Evolutionary conservation across 768 basidiomycete genomes (phyloP).

Genomic region (Ramaria sp.): DNA sequence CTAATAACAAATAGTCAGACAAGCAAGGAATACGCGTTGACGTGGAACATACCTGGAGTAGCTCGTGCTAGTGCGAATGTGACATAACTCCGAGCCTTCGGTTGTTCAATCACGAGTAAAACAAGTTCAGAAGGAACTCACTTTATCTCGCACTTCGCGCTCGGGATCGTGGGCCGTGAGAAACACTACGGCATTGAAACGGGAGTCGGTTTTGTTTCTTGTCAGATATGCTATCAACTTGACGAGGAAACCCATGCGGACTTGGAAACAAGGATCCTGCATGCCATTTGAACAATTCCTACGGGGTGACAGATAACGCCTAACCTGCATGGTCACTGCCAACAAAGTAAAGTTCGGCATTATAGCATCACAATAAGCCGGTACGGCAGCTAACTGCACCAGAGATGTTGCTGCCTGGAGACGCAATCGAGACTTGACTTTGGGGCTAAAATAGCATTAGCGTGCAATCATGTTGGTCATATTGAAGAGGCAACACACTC

Average conservation of each 20-base stretch:
- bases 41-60: slow-evolving; percentile 10
- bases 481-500: slow-evolving; percentile 28
- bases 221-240: slow-evolving; percentile 64
- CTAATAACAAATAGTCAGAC: slow-evolving; percentile 21
- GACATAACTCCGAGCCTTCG: slow-evolving; percentile 14
- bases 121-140: slow-evolving; percentile 20
- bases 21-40: not conserved
- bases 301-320: slow-evolving; percentile 13
- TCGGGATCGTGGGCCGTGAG: slow-evolving; percentile 90
- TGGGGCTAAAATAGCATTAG: slow-evolving; percentile 29
- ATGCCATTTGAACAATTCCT: slow-evolving; percentile 27
- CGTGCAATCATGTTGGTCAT: not conserved
- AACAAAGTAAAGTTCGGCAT: slow-evolving; percentile 53
- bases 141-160: slow-evolving; percentile 58
- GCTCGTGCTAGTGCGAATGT: slow-evolving; percentile 1
- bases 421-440: slow-evolving; percentile 66
- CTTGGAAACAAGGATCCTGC: slow-evolving; percentile 83
- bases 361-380: slow-evolving; percentile 46
- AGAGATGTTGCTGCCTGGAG: slow-evolving; percentile 74
- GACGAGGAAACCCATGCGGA: slow-evolving; percentile 65
- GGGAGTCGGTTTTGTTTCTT: slow-evolving; percentile 48
- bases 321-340: slow-evolving; percentile 68
- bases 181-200: slow-evolving; percentile 80
- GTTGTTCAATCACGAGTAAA: not conserved
- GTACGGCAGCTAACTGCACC: slow-evolving; percentile 59